phyloP scores from a whole-genome alignment of 257 asterid genomes.

The Solanum piurae region DNA sequence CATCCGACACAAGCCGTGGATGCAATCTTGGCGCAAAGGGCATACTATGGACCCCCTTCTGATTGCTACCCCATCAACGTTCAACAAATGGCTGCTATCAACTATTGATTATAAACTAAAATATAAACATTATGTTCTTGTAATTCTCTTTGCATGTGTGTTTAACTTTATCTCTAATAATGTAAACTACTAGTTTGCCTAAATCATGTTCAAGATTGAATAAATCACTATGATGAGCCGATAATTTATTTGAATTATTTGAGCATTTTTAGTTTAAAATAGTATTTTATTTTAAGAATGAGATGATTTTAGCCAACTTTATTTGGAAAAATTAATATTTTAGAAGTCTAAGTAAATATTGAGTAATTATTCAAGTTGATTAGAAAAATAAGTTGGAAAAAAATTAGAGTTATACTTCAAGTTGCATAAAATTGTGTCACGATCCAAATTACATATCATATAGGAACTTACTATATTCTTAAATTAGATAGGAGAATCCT shows the following conservation, averaged over 20 bases:
- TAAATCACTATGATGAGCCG: background rate
- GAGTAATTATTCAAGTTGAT: background rate
- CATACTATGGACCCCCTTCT: conserved; percentile 52
- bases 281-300: background rate
- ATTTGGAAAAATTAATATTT: background rate
- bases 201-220: background rate
- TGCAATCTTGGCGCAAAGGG: conserved; percentile 59
- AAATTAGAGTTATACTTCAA: background rate
- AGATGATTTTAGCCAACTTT: background rate
- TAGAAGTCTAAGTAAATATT: background rate
- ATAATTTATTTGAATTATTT: background rate
- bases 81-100: conserved; percentile 56
- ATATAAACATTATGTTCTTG: background rate
- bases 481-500: background rate
- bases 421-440: background rate
- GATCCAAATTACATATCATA: background rate
- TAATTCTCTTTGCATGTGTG: background rate
- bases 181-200: background rate
- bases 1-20: conserved; percentile 72
- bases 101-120: conserved; percentile 11
- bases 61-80: conserved; percentile 61
- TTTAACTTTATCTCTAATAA: background rate
- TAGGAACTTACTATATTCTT: background rate
- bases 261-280: background rate
- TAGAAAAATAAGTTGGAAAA: background rate